Percentiles rank a stretch among this genome's conserved stretches.
These are phyloP conservation scores for Sporothrix inflata DNA, from an alignment of 2,329 filamentous ascomycete genomes.

Conservation along the genomic window DNA sequence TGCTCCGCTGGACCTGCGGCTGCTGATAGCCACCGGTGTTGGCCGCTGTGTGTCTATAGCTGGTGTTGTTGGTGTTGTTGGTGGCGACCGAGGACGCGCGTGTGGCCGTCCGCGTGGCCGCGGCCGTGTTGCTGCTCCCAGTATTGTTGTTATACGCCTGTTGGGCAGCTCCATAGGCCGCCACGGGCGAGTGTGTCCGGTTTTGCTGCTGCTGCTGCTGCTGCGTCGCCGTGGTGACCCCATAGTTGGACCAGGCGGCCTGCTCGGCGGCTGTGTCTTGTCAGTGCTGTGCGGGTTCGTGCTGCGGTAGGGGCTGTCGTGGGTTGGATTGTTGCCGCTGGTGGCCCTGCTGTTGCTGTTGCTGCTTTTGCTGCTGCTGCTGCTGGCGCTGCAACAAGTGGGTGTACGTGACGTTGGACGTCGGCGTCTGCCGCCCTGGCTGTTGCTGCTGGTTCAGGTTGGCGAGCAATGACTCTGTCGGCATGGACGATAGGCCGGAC, in stretches of 20 bases:
- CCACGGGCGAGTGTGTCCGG: slow-evolving; percentile 3
- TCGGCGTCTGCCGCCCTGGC: not conserved
- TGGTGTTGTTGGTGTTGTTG: not conserved
- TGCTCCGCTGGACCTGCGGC: slow-evolving; percentile 28
- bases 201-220: slow-evolving; percentile 5
- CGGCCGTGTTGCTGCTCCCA: not conserved
- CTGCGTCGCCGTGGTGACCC: slow-evolving; percentile 33
- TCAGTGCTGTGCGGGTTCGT: slow-evolving; percentile 25
- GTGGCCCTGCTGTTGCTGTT: slow-evolving; percentile 13
- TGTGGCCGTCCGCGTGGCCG: not conserved
- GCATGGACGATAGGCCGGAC: not conserved
- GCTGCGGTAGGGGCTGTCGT: slow-evolving; percentile 24
- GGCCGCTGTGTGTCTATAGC: not conserved
- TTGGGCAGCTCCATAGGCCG: not conserved
- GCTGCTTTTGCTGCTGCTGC: slow-evolving; percentile 17
- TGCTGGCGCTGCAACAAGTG: slow-evolving; percentile 12
- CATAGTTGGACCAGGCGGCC: slow-evolving; percentile 28
- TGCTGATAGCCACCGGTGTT: not conserved
- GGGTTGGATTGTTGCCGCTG: not conserved
- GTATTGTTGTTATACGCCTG: not conserved
- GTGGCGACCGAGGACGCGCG: not conserved
- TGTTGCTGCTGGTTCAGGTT: slow-evolving; percentile 5
- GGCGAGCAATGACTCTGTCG: not conserved
- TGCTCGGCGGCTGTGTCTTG: slow-evolving; percentile 20
- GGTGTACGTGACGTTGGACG: not conserved